Evolutionary conservation across 495 filamentous ascomycete genomes (phyloP).

Genomic region (Xylaria venustula): DNA sequence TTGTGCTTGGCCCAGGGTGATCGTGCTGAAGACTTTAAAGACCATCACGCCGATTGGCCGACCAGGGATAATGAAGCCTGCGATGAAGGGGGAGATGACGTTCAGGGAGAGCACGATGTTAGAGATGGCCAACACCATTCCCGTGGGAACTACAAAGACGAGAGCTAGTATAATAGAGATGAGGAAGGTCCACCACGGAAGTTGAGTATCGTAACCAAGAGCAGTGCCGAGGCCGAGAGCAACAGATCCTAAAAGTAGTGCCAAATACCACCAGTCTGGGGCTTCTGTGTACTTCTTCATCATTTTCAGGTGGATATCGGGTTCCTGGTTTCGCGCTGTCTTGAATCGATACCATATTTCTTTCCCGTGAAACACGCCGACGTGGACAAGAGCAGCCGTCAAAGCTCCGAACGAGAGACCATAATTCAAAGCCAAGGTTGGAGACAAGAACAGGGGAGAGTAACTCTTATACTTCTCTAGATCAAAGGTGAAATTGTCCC

Average conservation of each 20-base stretch:
- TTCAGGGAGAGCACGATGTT: constrained; percentile 57
- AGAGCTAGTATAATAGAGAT: constrained; percentile 48
- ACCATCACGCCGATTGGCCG: constrained; percentile 63
- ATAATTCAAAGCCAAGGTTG: constrained; percentile 58
- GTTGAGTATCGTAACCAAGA: constrained; percentile 50
- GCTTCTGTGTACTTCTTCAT: constrained; percentile 59
- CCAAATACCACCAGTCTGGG: constrained; percentile 64
- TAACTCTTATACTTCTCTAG: constrained; percentile 52
- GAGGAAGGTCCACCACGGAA: constrained; percentile 49
- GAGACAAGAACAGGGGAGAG: constrained; percentile 61
- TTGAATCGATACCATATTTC: constrained; percentile 54
- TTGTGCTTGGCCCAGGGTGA: constrained; percentile 56
- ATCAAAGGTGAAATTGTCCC: constrained; percentile 54
- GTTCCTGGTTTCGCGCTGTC: constrained; percentile 48
- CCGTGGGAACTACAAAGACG: constrained; percentile 53
- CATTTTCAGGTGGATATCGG: constrained; percentile 62
- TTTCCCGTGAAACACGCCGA: constrained; percentile 53
- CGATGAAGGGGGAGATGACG: constrained; percentile 61
- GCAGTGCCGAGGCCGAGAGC: constrained; percentile 52
- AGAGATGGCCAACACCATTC: constrained; percentile 54
- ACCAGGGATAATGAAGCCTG: constrained; percentile 63
- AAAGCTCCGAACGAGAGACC: constrained; percentile 62
- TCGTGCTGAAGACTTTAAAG: constrained; percentile 63
- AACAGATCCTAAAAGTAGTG: constrained; percentile 47
- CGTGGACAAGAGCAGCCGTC: constrained; percentile 54